Percentiles rank a stretch among this genome's conserved stretches.
phyloP scores from a whole-genome alignment of 2,329 filamentous ascomycete species.

The Helotiales sp. region DNA sequence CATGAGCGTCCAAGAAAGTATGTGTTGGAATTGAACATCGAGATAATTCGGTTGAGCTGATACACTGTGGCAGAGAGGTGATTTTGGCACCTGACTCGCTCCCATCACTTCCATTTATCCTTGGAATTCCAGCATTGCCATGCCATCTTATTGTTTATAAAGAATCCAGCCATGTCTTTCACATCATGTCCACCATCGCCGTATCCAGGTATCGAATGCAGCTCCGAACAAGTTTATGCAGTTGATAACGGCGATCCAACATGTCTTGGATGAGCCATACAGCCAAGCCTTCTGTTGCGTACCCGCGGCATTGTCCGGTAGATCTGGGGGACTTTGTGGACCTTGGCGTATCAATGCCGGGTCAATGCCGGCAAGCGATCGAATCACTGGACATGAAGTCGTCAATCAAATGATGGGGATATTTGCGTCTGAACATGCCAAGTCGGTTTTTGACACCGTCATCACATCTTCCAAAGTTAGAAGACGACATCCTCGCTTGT shows the following conservation, averaged over 20 bases:
- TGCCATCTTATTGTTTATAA: no score
- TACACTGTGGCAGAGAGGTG: background rate
- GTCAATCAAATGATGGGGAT: background rate
- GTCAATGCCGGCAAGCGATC: slow-evolving; percentile 6
- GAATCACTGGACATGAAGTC: background rate
- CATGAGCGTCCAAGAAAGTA: background rate
- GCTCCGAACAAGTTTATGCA: no score
- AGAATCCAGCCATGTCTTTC: no score
- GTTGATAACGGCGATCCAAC: background rate
- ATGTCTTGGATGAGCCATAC: background rate
- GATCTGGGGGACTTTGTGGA: slow-evolving; percentile 7
- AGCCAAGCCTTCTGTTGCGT: background rate
- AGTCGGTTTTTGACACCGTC: background rate
- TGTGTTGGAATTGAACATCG: background rate
- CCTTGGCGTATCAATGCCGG: slow-evolving; percentile 5
- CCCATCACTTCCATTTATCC: no score
- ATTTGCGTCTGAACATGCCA: slow-evolving; percentile 2
- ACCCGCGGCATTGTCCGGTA: background rate
- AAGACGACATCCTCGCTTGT: background rate
- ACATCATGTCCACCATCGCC: no score
- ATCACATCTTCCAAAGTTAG: background rate
- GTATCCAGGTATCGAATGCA: no score
- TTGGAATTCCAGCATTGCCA: no score
- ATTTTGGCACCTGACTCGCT: background rate
- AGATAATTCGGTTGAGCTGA: background rate